Evolutionary conservation across 768 basidiomycete species (phyloP).

Genomic region (Termitomyces sp.): DNA sequence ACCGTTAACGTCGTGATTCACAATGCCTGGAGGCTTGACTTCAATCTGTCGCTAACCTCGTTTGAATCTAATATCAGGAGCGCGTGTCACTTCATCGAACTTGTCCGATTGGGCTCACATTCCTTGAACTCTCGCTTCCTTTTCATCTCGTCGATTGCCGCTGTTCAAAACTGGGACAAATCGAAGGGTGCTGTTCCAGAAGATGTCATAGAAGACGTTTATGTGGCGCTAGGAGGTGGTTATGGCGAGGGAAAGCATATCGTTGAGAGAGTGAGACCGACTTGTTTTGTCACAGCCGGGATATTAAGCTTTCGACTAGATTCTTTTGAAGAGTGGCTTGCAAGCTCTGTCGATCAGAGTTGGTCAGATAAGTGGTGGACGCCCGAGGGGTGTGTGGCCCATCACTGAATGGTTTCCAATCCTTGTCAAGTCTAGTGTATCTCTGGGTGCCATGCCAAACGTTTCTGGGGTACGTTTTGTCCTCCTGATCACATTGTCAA

Average conservation of each 20-base stretch:
- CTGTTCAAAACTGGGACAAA: slow-evolving; percentile 18
- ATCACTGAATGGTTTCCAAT: slow-evolving; percentile 34
- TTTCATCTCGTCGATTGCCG: slow-evolving; percentile 22
- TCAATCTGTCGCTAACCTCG: slow-evolving; percentile 31
- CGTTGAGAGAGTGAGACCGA: slow-evolving; percentile 22
- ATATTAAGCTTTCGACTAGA: slow-evolving; percentile 12
- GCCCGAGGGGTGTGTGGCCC: slow-evolving; percentile 29
- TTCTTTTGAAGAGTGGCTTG: slow-evolving; percentile 24
- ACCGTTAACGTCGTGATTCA: slow-evolving; percentile 26
- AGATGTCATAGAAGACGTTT: slow-evolving; percentile 13
- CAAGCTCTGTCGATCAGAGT: slow-evolving; percentile 26
- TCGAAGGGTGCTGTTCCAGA: slow-evolving; percentile 15
- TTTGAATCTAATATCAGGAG: slow-evolving; percentile 13
- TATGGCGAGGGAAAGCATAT: slow-evolving; percentile 30
- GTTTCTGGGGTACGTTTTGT: slow-evolving; percentile 20
- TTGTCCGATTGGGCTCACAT: slow-evolving; percentile 16
- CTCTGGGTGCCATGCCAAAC: slow-evolving; percentile 21
- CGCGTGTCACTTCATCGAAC: slow-evolving; percentile 11
- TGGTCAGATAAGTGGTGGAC: slow-evolving; percentile 32
- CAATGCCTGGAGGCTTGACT: slow-evolving; percentile 37
- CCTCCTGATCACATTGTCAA: not conserved
- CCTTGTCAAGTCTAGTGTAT: slow-evolving; percentile 27
- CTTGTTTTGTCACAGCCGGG: not conserved
- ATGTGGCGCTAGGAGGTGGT: not conserved
- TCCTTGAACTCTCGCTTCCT: not conserved